Evolutionary conservation across 805 yeast genomes (phyloP), one percentile per base, ranked within the genome.

Genomic region (Ogataea saltuana): DNA sequence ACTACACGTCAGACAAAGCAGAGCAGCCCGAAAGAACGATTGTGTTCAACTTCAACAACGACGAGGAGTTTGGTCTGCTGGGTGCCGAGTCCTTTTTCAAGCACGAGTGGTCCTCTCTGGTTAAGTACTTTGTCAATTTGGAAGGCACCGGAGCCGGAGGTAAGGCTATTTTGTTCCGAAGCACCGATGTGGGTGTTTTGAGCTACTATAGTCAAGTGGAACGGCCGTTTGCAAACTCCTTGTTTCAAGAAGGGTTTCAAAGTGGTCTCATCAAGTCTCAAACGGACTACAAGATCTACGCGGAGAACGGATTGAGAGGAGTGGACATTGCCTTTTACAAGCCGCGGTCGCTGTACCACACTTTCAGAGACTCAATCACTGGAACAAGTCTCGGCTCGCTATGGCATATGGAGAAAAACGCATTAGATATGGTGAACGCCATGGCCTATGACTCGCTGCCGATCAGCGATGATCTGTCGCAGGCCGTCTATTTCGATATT

Each of bases 131-230:
- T 44, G 70, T 89, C 51, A 90, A 90, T 60, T 67, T 89, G 49
- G 97, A 89, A 68, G 97, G 97, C 13, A 87, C 96, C 0, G 97
- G 97, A 2, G 85, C 93, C 1, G 96, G 96, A 19, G 90, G 93
- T 4, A 79, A 84, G 51, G 86, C 96, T 1, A 72, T 87, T 16
- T 66, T 89, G 37, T 88, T 90, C 61, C 75, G 97, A 62, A 81
- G 89, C n/a, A 80, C 95, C 0, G 95, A 88, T 58, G 74, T 73
- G 48, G 86, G 85, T 1, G 78, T 88, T 10, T 79, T 85, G 1
- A 75, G 76, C 46, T 74, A 78, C 50, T 75, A 76, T 49, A 61
- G 71, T 17, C 70, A 72, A 3, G 90, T 79, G 1, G 66, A 76
- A 44, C 69, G 69, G 34, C 96, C 96, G 0, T 88, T 80, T 67